Conservation (phyloP, 306 rosid genomes). For the Medicago arabica region DNA sequence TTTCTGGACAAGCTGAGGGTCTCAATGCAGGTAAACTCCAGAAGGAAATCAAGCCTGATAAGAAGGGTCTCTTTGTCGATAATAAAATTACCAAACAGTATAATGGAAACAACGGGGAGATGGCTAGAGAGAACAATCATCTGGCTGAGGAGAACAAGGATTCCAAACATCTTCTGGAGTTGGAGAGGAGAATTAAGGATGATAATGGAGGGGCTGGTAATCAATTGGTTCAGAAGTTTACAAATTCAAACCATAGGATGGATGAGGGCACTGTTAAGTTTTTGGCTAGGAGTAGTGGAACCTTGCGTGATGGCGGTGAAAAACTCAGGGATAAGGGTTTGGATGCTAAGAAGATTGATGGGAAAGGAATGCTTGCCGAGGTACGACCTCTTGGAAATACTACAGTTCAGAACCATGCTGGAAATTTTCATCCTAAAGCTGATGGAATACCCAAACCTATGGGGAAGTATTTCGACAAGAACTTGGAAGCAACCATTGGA, state of each 20-base stretch:
- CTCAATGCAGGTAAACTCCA: slow-evolving; percentile 49
- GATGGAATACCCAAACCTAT: slow-evolving; percentile 53
- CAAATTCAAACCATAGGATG: slow-evolving; percentile 52
- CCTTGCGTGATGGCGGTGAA: slow-evolving; percentile 53
- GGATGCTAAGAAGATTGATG: slow-evolving; percentile 55
- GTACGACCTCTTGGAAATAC: slow-evolving; percentile 54
- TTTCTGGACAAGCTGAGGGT: slow-evolving; percentile 51
- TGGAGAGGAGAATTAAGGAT: slow-evolving; percentile 68
- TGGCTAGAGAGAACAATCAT: slow-evolving; percentile 54
- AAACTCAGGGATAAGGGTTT: slow-evolving; percentile 56
- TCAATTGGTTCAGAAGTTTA: slow-evolving; percentile 55
- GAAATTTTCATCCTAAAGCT: slow-evolving; percentile 56
- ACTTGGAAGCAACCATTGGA: slow-evolving; percentile 47
- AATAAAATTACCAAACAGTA: slow-evolving; percentile 58
- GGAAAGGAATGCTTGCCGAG: slow-evolving; percentile 53
- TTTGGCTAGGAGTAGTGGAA: slow-evolving; percentile 59
- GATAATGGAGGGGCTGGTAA: slow-evolving; percentile 55
- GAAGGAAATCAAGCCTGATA: slow-evolving; percentile 59
- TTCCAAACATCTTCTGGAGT: slow-evolving; percentile 60
- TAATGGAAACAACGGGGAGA: slow-evolving; percentile 62
- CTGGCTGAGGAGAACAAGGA: slow-evolving; percentile 61
- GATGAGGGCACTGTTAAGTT: slow-evolving; percentile 67
- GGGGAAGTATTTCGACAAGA: slow-evolving; percentile 52
- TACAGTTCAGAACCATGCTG: slow-evolving; percentile 49
- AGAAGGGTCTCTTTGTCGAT: slow-evolving; percentile 47